phyloP scores from a whole-genome alignment of 257 asterid species.

The Leptodermis oblonga region DNA sequence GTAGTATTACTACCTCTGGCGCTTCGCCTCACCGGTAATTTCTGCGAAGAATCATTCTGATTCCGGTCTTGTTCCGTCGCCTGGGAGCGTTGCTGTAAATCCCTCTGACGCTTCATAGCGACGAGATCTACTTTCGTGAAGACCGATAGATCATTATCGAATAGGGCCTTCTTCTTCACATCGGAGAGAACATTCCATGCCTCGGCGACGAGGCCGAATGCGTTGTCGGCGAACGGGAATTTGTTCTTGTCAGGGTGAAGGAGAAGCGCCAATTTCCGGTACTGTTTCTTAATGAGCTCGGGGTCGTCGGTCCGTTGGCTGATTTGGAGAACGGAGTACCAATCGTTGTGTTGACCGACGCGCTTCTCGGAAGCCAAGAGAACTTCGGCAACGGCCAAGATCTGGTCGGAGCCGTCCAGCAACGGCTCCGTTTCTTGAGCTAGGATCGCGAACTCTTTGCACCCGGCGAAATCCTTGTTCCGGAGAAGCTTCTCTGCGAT shows the following conservation, averaged over 20 bases:
- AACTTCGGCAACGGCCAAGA: conserved; percentile 81
- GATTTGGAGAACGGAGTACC: conserved; percentile 73
- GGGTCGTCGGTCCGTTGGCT: conserved; percentile 51
- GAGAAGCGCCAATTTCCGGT: conserved; percentile 84
- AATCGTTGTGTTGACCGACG: conserved; percentile 59
- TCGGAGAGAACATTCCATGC: conserved; percentile 83
- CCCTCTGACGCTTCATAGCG: conserved; percentile 28
- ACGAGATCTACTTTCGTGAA: conserved; percentile 55
- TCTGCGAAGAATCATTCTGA: conserved; percentile 24
- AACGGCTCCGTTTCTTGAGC: conserved; percentile 93
- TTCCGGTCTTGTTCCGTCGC: conserved; percentile 1
- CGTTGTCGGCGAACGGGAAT: conserved; percentile 73
- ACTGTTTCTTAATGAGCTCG: conserved; percentile 71
- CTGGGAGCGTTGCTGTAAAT: conserved; percentile 5
- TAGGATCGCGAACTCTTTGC: conserved; percentile 66
- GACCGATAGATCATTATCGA: conserved; percentile 48
- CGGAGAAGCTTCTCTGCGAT: conserved; percentile 87
- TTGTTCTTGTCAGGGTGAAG: too few relatives aligned
- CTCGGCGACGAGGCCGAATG: conserved; percentile 82
- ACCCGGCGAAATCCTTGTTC: too few relatives aligned
- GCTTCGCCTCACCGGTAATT: conserved; percentile 72
- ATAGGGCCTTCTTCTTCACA: conserved; percentile 47
- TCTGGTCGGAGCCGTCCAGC: conserved; percentile 88
- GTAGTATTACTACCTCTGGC: conserved; percentile 18
- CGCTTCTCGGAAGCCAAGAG: conserved; percentile 54